Base-by-base conservation (phyloP, 345 rosid genomes). In the Reutealis trisperma region DNA sequence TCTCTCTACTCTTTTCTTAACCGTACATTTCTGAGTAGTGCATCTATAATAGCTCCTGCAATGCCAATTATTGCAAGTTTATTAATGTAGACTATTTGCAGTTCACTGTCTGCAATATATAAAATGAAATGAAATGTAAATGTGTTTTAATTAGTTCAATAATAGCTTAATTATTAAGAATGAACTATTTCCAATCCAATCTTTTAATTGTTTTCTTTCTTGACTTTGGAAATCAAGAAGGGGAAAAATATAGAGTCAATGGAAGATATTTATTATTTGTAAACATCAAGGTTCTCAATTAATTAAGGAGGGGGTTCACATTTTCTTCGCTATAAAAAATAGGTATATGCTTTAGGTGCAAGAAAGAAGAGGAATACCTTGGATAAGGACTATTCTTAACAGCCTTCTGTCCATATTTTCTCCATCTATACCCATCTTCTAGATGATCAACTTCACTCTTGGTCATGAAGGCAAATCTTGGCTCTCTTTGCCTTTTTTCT, bases 371-470 rank as follows among this genome's bases (percentile, higher is more conserved):
- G 63, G 6, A 15, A 27, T 72, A 82, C 84, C 84, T 78, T 62
- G 84, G 84, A 74, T 77, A 82, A 78, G 84, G 84, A 66, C 84
- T 82, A 70, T 82, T 82, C 79, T 82, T 82, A n/a, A 82, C 84
- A 60, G 84, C 84, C 63, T 82, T 82, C 68, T 82, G 84, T 2
- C 84, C 84, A 63, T 82, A 82, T 66, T 82, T 82, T 59, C 84
- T 82, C 84, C 84, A 82, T 57, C 84, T 70, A 37, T 82, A 82
- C 8, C 84, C 84, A 68, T 82, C 84, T 55, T 82, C 84, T 19
- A 78, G 84, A 74, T 82, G 81, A 78, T 82, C 84, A 34, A 82
- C 81, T 68, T 82, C 84, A 58, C 81, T 77, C 58, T 82, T 82
- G 6, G 84, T 82, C 81, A 82, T 74, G 84, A 82, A 82, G 42